These are phyloP conservation scores for Mimosa pudica DNA, from an alignment of 306 rosid species.

Conservation along the genomic window DNA sequence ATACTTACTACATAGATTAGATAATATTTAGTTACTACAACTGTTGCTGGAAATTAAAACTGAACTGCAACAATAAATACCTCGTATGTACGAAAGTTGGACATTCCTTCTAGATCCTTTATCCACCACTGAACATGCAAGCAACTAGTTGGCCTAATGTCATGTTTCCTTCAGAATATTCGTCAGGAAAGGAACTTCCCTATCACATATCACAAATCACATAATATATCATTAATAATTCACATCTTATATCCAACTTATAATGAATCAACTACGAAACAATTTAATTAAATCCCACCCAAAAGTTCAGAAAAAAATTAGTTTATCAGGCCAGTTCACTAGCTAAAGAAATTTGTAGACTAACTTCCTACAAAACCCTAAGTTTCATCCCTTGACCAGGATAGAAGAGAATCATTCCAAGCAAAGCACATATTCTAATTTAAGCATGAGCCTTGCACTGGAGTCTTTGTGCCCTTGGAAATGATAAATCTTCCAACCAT, in stretches of 20 bases:
- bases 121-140: slow-evolving; percentile 52
- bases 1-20: background rate
- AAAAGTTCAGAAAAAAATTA: slow-evolving; percentile 8
- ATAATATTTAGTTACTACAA: background rate
- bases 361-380: background rate
- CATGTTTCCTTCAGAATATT: slow-evolving; percentile 42
- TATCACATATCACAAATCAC: slow-evolving; percentile 21
- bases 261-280: slow-evolving; percentile 5
- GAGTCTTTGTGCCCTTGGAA: background rate
- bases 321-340: background rate
- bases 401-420: background rate
- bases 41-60: background rate
- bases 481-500: background rate
- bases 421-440: background rate
- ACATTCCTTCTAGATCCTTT: slow-evolving; percentile 57
- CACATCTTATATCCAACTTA: background rate
- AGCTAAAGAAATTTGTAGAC: slow-evolving; percentile 7
- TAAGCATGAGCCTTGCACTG: slow-evolving; percentile 21
- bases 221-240: background rate
- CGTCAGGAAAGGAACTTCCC: slow-evolving; percentile 35
- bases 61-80: slow-evolving; percentile 35
- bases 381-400: background rate
- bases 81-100: slow-evolving; percentile 59
- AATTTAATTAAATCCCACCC: background rate
- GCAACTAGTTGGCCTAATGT: slow-evolving; percentile 46